These are phyloP conservation scores for Volvox africanus DNA, from an alignment of 139 green algal genomes.

Conservation along the genomic window DNA sequence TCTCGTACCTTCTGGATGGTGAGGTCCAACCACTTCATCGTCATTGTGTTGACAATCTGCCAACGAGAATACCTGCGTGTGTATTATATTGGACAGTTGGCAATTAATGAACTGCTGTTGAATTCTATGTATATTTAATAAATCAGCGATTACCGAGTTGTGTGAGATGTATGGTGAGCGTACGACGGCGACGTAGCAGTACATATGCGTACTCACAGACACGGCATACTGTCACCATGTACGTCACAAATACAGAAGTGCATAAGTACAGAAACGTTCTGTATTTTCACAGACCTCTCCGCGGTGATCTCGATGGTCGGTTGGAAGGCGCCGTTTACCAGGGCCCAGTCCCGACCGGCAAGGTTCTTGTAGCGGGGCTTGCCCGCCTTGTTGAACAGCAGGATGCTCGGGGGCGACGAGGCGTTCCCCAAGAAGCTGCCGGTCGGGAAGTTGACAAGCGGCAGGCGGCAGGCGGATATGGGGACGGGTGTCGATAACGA, in stretches of 20 bases:
- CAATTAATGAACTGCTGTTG: not conserved
- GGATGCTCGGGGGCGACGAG: not conserved
- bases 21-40: constrained; percentile 49
- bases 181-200: not conserved
- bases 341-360: constrained; percentile 19
- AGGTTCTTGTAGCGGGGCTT: not conserved
- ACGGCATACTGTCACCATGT: too few relatives aligned
- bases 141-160: not conserved
- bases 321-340: constrained; percentile 30
- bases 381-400: not conserved
- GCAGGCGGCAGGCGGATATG: too few relatives aligned
- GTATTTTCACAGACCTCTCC: not conserved
- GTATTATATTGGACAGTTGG: not conserved
- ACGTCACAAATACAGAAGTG: not conserved
- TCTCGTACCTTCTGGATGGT: constrained; percentile 38
- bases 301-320: not conserved
- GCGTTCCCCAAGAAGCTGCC: not conserved
- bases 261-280: not conserved
- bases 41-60: constrained; percentile 12
- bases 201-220: too few relatives aligned
- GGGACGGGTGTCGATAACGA: too few relatives aligned
- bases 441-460: too few relatives aligned
- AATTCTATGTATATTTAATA: not conserved
- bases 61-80: constrained; percentile 27
- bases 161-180: too few relatives aligned